Conservation (phyloP, 139 green algal genomes). For the Coelastrella sp. region DNA sequence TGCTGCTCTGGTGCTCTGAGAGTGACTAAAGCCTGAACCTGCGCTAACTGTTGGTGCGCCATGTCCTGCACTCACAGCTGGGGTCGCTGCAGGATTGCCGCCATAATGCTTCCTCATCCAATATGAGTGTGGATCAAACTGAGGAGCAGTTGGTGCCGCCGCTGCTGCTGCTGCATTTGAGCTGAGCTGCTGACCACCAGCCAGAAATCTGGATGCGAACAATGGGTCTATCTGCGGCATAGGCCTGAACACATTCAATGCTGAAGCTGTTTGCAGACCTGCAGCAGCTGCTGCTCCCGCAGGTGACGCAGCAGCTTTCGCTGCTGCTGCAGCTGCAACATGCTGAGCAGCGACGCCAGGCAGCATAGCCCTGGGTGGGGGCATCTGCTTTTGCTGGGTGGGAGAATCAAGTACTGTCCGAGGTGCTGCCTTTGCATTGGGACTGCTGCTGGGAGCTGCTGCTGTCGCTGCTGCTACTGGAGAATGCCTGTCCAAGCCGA, state of each 20-base stretch:
- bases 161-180: background rate
- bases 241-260: conserved; percentile 39
- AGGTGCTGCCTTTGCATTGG: background rate
- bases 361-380: background rate
- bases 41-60: background rate
- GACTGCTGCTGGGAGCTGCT: background rate
- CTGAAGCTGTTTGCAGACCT: background rate
- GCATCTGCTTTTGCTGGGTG: conserved; percentile 15
- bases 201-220: conserved; percentile 37
- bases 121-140: conserved; percentile 44
- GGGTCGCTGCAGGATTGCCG: background rate
- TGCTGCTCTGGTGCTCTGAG: background rate
- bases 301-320: background rate
- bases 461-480: background rate
- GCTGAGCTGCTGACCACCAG: conserved; percentile 24
- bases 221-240: conserved; percentile 40
- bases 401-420: no score
- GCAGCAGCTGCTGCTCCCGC: background rate
- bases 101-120: conserved; percentile 49
- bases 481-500: background rate
- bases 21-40: background rate
- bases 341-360: conserved; percentile 4
- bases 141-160: background rate
- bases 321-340: background rate
- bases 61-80: background rate